Percentiles rank a stretch among this genome's conserved stretches.
Conservation (phyloP, 2,329 filamentous ascomycete species). For the Pseudopyricularia cyperi region DNA sequence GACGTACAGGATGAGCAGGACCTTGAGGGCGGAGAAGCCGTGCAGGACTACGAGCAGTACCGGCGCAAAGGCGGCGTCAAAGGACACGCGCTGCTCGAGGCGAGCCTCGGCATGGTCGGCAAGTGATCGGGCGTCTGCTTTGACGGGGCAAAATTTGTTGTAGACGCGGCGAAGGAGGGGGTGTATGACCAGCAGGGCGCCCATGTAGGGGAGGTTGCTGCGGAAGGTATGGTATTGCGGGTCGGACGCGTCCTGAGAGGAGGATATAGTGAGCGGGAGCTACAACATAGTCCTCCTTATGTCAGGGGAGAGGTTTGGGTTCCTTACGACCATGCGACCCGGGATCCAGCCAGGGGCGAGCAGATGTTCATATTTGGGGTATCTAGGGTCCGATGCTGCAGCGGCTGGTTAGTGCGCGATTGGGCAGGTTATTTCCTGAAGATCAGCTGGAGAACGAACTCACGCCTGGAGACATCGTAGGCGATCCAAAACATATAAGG, state of each 20-base stretch:
- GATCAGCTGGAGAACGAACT: slow-evolving; percentile 13
- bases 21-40: slow-evolving; percentile 73
- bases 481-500: slow-evolving; percentile 88
- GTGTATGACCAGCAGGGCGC: slow-evolving; percentile 61
- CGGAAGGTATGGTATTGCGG: slow-evolving; percentile 78
- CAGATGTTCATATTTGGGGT: slow-evolving; percentile 55
- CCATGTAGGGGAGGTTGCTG: slow-evolving; percentile 71
- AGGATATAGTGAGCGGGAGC: not conserved
- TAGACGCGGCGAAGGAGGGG: slow-evolving; percentile 65
- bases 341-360: slow-evolving; percentile 82
- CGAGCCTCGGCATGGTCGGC: slow-evolving; percentile 38
- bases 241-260: slow-evolving; percentile 71
- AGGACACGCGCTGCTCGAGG: slow-evolving; percentile 58
- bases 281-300: not conserved
- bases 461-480: slow-evolving; percentile 74
- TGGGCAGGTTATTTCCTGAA: not conserved
- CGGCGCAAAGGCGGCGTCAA: slow-evolving; percentile 71
- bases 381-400: slow-evolving; percentile 69
- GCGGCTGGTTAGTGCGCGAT: not conserved
- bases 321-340: slow-evolving; percentile 70
- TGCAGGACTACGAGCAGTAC: slow-evolving; percentile 71
- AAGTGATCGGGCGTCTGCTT: slow-evolving; percentile 14
- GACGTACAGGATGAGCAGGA: slow-evolving; percentile 63
- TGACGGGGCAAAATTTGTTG: slow-evolving; percentile 37
- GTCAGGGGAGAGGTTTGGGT: not conserved